These are phyloP conservation scores for Epichloe bromicola DNA, from an alignment of 2,329 filamentous ascomycete genomes.

Conservation along the genomic window DNA sequence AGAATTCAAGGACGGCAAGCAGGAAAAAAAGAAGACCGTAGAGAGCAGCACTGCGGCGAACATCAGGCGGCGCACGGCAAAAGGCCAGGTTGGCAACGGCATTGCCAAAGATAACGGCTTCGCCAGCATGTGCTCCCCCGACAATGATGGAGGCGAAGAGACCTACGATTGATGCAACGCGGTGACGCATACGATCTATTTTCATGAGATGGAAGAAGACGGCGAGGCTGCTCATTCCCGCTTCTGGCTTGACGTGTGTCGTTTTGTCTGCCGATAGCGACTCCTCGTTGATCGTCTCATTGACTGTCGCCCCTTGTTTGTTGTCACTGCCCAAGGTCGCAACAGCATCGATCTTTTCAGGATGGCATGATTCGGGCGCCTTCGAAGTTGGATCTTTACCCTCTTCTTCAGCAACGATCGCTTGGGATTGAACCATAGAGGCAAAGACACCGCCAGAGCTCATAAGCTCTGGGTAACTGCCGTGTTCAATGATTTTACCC, in stretches of 20 bases:
- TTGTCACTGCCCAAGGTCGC: neutral
- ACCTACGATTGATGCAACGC: neutral
- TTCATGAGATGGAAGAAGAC: constrained; percentile 1
- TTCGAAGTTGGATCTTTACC: neutral
- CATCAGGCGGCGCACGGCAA: constrained; percentile 27
- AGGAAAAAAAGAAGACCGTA: constrained; percentile 45
- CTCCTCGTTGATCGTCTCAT: neutral
- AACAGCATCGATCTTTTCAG: neutral
- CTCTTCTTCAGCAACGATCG: neutral
- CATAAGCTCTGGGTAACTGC: neutral
- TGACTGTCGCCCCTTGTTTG: neutral
- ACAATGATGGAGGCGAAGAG: constrained; percentile 27
- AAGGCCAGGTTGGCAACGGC: constrained; percentile 31
- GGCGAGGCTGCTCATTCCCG: neutral
- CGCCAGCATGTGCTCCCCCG: constrained; percentile 37
- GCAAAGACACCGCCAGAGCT: neutral
- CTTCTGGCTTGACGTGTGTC: constrained; percentile 17
- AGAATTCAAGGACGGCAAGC: constrained; percentile 28
- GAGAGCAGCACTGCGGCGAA: constrained; percentile 28
- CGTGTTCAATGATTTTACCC: constrained; percentile 7
- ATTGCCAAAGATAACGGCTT: constrained; percentile 38
- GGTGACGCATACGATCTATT: neutral
- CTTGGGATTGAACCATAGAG: neutral
- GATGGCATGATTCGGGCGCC: neutral
- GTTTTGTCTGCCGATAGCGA: neutral